These are phyloP conservation scores for Trichopus zeylanicus DNA, from an alignment of 116 monocot species.

Conservation along the genomic window DNA sequence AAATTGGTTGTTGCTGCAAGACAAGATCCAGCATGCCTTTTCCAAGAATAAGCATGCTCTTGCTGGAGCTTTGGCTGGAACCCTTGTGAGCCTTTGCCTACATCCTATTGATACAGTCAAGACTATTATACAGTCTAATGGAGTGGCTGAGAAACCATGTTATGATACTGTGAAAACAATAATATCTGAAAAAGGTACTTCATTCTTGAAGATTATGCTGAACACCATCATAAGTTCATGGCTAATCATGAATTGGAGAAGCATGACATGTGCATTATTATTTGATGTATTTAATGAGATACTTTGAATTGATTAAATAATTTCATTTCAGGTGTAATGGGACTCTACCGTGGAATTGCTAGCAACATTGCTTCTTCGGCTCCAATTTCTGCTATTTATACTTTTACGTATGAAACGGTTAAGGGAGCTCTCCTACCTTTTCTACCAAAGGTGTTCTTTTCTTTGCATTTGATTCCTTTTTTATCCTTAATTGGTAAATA, in stretches of 20 bases:
- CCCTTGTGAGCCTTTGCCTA: conserved; percentile 73
- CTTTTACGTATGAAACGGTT: conserved; percentile 90
- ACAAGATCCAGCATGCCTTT: conserved; percentile 36
- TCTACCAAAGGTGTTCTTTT: conserved; percentile 58
- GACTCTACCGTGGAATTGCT: conserved; percentile 90
- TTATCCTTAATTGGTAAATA: background rate
- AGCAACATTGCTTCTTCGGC: conserved; percentile 89
- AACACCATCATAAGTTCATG: too few species aligned
- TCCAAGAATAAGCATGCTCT: conserved; percentile 57
- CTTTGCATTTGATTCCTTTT: background rate
- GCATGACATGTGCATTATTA: background rate
- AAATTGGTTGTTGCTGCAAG: conserved; percentile 13
- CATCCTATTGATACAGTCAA: conserved; percentile 95
- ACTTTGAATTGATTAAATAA: background rate
- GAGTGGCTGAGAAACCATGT: conserved; percentile 26
- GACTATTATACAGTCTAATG: conserved; percentile 71
- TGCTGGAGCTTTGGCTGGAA: conserved; percentile 91
- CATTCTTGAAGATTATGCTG: too few species aligned
- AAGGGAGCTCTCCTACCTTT: conserved; percentile 73
- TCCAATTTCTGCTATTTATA: conserved; percentile 95
- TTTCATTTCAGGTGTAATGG: conserved; percentile 43
- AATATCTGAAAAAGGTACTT: conserved; percentile 79
- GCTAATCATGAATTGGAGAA: background rate
- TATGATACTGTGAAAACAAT: conserved; percentile 32
- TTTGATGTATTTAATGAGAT: background rate